Percentiles rank a stretch among this genome's conserved stretches.
These are phyloP conservation scores for Pythium oligandrum DNA, from an alignment of 352 stramenopile genomes.

Conservation along the genomic window DNA sequence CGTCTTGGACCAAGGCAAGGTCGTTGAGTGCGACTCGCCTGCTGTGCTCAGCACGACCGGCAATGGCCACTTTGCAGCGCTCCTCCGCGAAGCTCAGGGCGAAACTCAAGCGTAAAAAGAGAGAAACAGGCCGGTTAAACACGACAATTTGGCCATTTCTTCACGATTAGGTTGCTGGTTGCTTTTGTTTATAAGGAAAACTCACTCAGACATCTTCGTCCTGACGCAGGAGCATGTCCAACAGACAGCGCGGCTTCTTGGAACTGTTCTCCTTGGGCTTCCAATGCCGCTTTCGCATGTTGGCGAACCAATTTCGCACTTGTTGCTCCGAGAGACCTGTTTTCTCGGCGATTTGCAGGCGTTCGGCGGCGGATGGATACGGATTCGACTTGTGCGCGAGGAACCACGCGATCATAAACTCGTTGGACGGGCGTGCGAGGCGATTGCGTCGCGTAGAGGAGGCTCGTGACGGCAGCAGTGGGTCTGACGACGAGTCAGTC, in stretches of 20 bases:
- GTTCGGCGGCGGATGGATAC: slow-evolving; percentile 68
- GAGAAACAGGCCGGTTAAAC: too few relatives aligned
- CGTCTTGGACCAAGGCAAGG: slow-evolving; percentile 78
- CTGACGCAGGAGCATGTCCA: slow-evolving; percentile 76
- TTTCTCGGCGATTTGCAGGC: slow-evolving; percentile 54
- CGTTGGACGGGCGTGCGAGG: slow-evolving; percentile 69
- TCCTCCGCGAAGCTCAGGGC: background rate
- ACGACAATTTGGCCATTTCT: too few relatives aligned
- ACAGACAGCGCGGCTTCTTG: slow-evolving; percentile 75
- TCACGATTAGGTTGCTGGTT: background rate
- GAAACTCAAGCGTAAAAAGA: background rate
- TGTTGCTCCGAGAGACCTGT: slow-evolving; percentile 76
- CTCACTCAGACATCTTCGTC: slow-evolving; percentile 25
- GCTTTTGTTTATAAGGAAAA: slow-evolving; percentile 1
- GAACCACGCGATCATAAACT: slow-evolving; percentile 86
- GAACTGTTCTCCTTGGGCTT: slow-evolving; percentile 60
- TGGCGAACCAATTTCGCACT: slow-evolving; percentile 87
- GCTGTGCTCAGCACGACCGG: background rate
- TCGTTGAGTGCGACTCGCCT: slow-evolving; percentile 85
- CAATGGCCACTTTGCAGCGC: background rate
- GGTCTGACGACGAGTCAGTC: slow-evolving; percentile 27
- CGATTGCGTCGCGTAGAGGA: slow-evolving; percentile 39
- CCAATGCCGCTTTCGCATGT: slow-evolving; percentile 88
- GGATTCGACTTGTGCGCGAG: slow-evolving; percentile 81
- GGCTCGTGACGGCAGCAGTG: slow-evolving; percentile 20